Evolutionary conservation across 495 filamentous ascomycete species (phyloP), one percentile per base, ranked within the genome.

Genomic region (Chaetomium cochliodes): DNA sequence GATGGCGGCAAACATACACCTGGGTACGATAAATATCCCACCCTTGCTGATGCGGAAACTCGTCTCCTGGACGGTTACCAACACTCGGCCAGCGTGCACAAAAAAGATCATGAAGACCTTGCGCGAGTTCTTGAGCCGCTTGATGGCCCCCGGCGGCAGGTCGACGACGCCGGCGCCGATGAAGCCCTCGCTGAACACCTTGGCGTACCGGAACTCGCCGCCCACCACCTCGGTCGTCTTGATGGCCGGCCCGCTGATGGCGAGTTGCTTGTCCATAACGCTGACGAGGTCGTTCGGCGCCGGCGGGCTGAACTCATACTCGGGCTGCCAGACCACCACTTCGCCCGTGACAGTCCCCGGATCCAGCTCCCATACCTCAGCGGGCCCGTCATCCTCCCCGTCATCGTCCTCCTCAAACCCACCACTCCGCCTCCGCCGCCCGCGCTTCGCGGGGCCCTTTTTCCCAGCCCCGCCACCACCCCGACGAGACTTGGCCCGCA

Each of bases 21-120:
- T 85, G 16, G 94, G 96, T 63, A 97, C 92, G 74, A 94, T 92
- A 78, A 90, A 97, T 67, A 94, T 87, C 33, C 92, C 92, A 33
- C 93, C 93, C 69, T 90, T 90, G 15, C 88, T 84, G 63, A 96
- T 90, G 64, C 87, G 83, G 72, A 97, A 97, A 66, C 81, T 80
- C n/a, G 86, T 90, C n/a, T 89, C 88, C 65, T 90, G 89, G 15
- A 98, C 85, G 54, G 85, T 87, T 26, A 91, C 90, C 67, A 80
- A 74, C 42, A 96, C 92, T 55, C 86, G 83, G 8, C 94, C 94
- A 23, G 81, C 75, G 63, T 89, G 86, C 37, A 98, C 89, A 73
- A 94, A 97, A 72, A 98, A 97, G 0, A 89, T 88, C 88, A 98
- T 91, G 67, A 96, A 92, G 89, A 96, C 96, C 76, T 89, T 91